Percentiles rank a stretch among this genome's conserved stretches.
Evolutionary conservation across 768 basidiomycete genomes (phyloP).

Genomic region (Hemileccinum rubropunctum): DNA sequence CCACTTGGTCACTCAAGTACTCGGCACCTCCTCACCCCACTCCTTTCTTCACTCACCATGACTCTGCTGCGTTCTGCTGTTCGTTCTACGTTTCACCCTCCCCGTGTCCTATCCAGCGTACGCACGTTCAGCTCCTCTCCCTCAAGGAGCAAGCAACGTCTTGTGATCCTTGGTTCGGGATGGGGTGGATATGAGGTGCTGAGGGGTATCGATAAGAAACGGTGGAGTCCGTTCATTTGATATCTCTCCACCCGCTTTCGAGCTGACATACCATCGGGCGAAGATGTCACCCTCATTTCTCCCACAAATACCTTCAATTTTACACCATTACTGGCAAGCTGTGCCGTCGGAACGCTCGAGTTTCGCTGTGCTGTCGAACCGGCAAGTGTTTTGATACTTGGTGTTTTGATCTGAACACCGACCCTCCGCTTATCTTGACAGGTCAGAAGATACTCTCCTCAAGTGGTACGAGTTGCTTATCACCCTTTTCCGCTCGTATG

Average conservation of each 20-base stretch:
- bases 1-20: no score
- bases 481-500: neutral
- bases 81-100: no score
- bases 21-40: no score
- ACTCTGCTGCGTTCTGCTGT: conserved; percentile 8
- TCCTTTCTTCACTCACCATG: conserved; percentile 12
- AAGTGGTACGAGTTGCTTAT: conserved; percentile 42
- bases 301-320: conserved; percentile 48
- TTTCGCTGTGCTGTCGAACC: conserved; percentile 80
- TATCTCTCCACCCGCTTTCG: neutral
- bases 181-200: conserved; percentile 78
- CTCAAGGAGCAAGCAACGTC: conserved; percentile 35
- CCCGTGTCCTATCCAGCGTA: conserved; percentile 1
- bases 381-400: conserved; percentile 38
- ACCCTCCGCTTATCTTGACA: conserved; percentile 17
- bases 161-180: conserved; percentile 72
- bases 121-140: conserved; percentile 41
- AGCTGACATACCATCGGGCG: conserved; percentile 2
- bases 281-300: conserved; percentile 66
- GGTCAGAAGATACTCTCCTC: conserved; percentile 56
- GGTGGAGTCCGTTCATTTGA: conserved; percentile 51
- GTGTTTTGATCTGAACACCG: conserved; percentile 2
- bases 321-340: conserved; percentile 47
- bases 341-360: conserved; percentile 82
- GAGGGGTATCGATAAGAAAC: conserved; percentile 63